Evolutionary conservation across 1,139 yeast genomes (phyloP).

Genomic region (Maudiozyma humilis): DNA sequence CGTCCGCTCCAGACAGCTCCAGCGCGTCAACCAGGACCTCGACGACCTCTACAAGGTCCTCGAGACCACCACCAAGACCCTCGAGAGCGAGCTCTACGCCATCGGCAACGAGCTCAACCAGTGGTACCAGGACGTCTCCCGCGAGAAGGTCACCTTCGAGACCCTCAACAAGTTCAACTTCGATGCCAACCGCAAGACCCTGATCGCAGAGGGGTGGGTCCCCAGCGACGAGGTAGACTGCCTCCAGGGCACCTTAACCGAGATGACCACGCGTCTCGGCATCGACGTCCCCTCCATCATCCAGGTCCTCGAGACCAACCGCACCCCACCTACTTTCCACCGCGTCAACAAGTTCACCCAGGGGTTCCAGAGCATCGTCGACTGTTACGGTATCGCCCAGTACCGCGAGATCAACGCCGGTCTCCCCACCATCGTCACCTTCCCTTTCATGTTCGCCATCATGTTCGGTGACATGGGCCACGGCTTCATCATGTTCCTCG

Average conservation of each 20-base stretch:
- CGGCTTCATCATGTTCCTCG: constrained; percentile 70
- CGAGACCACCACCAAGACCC: constrained; percentile 58
- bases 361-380: constrained; percentile 88
- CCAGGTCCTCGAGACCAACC: constrained; percentile 69
- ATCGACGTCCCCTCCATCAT: constrained; percentile 55
- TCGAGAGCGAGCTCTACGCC: constrained; percentile 67
- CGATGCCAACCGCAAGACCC: constrained; percentile 75
- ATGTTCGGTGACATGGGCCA: constrained; percentile 99
- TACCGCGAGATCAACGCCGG: constrained; percentile 97
- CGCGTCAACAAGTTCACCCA: constrained; percentile 83
- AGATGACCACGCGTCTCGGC: constrained; percentile 45
- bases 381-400: constrained; percentile 90
- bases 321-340: constrained; percentile 90
- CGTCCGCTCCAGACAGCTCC: constrained; percentile 50
- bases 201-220: constrained; percentile 98
- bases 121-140: constrained; percentile 58
- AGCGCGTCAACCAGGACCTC: constrained; percentile 50
- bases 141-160: constrained; percentile 70
- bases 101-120: constrained; percentile 62
- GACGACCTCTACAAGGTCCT: constrained; percentile 62
- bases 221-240: constrained; percentile 48
- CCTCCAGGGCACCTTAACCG: constrained; percentile 51
- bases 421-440: constrained; percentile 85
- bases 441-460: constrained; percentile 97
- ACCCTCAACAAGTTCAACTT: constrained; percentile 74